These are phyloP conservation scores for Hevea brasiliensis DNA, from an alignment of 345 rosid genomes.

Conservation along the genomic window DNA sequence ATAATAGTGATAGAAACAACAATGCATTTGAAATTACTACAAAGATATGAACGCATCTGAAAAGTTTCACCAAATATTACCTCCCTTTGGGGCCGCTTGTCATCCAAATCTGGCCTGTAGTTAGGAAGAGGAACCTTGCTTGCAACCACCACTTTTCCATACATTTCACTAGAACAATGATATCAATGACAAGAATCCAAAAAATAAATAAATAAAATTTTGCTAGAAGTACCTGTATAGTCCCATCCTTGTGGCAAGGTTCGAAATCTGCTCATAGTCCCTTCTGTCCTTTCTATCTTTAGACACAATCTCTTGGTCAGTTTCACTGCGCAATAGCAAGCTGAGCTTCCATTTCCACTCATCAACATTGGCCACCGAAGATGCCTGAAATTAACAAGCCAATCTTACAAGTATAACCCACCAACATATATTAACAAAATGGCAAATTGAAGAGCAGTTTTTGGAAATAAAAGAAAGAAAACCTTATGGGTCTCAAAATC, in stretches of 20 bases:
- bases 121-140: slow-evolving; percentile 97
- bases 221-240: slow-evolving; percentile 58
- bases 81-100: slow-evolving; percentile 98
- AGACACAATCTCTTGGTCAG: slow-evolving; percentile 82
- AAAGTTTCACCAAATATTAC: slow-evolving; percentile 39
- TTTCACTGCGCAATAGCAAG: slow-evolving; percentile 64
- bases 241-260: slow-evolving; percentile 89
- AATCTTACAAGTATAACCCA: too few species aligned
- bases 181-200: neutral
- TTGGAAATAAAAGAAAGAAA: too few species aligned
- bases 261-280: slow-evolving; percentile 89
- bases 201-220: neutral
- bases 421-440: neutral
- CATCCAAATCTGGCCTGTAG: slow-evolving; percentile 96
- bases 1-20: neutral
- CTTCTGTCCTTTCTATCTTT: slow-evolving; percentile 92
- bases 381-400: slow-evolving; percentile 51
- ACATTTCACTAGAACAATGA: slow-evolving; percentile 56
- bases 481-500: slow-evolving; percentile 87
- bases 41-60: slow-evolving; percentile 10
- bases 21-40: neutral
- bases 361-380: slow-evolving; percentile 87
- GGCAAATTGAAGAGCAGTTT: neutral
- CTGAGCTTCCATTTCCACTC: slow-evolving; percentile 99
- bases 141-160: slow-evolving; percentile 93